Evolutionary conservation across 352 stramenopile genomes (phyloP).

Genomic region (Phytophthora litchii): DNA sequence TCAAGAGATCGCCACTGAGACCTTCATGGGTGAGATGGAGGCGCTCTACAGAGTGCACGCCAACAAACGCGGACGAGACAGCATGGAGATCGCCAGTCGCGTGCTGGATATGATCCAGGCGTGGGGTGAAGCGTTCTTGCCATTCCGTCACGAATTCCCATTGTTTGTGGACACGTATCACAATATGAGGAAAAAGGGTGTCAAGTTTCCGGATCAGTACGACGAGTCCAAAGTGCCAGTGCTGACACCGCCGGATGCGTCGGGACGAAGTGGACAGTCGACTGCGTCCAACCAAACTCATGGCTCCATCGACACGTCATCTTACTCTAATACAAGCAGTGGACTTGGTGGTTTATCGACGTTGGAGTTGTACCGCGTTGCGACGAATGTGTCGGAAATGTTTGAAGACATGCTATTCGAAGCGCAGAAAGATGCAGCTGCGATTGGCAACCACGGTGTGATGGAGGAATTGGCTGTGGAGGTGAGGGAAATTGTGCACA

Average conservation of each 20-base stretch:
- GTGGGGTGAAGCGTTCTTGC: slow-evolving; percentile 85
- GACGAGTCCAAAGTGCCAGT: slow-evolving; percentile 71
- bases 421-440: slow-evolving; percentile 51
- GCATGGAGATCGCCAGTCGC: slow-evolving; percentile 73
- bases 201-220: slow-evolving; percentile 80
- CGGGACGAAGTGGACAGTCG: not conserved
- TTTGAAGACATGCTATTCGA: slow-evolving; percentile 86
- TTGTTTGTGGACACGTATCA: slow-evolving; percentile 86
- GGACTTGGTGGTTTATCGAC: slow-evolving; percentile 59
- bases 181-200: slow-evolving; percentile 81
- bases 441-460: slow-evolving; percentile 52
- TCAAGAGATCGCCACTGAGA: slow-evolving; percentile 65
- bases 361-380: slow-evolving; percentile 64
- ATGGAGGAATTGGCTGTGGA: slow-evolving; percentile 76
- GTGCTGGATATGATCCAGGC: slow-evolving; percentile 79
- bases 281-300: slow-evolving; percentile 17
- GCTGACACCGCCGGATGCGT: slow-evolving; percentile 39
- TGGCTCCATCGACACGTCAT: slow-evolving; percentile 45
- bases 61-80: slow-evolving; percentile 70
- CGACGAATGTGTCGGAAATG: slow-evolving; percentile 77
- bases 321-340: slow-evolving; percentile 50
- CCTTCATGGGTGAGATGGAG: slow-evolving; percentile 80
- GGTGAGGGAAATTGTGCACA: slow-evolving; percentile 62
- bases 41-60: slow-evolving; percentile 73
- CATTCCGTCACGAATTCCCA: slow-evolving; percentile 67